These are phyloP conservation scores for Magnaporthales sp. DNA, from an alignment of 2,329 filamentous ascomycete genomes.

Conservation along the genomic window DNA sequence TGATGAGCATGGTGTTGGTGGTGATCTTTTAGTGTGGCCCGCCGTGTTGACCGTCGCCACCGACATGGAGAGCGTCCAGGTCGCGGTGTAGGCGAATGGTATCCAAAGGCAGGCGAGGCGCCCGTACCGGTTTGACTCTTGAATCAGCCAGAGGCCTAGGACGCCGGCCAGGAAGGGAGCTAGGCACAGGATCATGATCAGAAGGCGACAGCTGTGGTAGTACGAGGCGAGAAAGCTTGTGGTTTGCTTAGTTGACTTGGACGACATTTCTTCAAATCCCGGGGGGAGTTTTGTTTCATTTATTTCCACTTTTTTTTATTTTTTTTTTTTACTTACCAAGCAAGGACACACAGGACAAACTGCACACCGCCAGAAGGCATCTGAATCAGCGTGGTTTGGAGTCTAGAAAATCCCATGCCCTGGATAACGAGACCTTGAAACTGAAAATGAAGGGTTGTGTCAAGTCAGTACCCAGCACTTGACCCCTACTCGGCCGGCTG, in stretches of 20 bases:
- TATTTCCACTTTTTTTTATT: background rate
- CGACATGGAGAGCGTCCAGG: slow-evolving; percentile 19
- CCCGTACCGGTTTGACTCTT: slow-evolving; percentile 10
- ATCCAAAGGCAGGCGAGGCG: slow-evolving; percentile 19
- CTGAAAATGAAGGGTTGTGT: background rate
- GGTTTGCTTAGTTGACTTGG: background rate
- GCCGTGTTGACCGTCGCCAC: slow-evolving; percentile 10
- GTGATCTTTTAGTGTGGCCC: slow-evolving; percentile 10
- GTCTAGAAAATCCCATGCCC: slow-evolving; percentile 10
- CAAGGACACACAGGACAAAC: background rate
- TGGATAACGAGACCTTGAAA: slow-evolving; percentile 13
- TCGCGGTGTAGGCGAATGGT: slow-evolving; percentile 14
- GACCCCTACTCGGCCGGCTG: background rate
- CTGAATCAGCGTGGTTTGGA: slow-evolving; percentile 7
- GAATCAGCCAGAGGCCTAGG: slow-evolving; percentile 11
- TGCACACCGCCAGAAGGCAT: slow-evolving; percentile 10
- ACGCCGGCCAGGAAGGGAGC: slow-evolving; percentile 11
- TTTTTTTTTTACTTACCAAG: background rate
- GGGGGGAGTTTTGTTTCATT: background rate
- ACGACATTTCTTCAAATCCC: background rate
- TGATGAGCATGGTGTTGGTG: slow-evolving; percentile 7
- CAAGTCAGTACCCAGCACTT: background rate
- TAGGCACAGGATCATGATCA: slow-evolving; percentile 12
- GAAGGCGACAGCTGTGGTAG: slow-evolving; percentile 8
- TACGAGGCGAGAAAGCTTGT: background rate